Evolutionary conservation across 495 filamentous ascomycete species (phyloP).

Genomic region (Immersiella caudata): DNA sequence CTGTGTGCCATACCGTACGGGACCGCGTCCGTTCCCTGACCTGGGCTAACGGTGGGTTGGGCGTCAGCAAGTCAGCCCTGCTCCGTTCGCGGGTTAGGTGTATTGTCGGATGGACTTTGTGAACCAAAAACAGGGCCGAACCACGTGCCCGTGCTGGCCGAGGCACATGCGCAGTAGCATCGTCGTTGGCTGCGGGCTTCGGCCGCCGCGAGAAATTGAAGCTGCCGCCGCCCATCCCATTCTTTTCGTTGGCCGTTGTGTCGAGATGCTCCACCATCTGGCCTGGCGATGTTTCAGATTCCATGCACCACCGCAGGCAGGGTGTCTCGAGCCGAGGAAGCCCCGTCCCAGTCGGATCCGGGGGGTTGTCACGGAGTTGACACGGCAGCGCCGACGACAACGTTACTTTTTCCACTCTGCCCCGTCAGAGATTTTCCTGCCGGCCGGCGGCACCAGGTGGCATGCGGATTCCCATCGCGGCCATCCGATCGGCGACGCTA

Average conservation of each 20-base stretch:
- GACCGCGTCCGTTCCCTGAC: background rate
- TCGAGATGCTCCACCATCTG: background rate
- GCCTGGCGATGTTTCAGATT: background rate
- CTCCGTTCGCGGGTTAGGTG: constrained; percentile 12
- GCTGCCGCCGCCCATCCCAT: background rate
- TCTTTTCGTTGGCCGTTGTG: background rate
- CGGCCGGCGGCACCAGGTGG: constrained; percentile 29
- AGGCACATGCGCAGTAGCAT: too few species aligned
- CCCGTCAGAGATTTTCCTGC: constrained; percentile 35
- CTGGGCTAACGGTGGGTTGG: too few species aligned
- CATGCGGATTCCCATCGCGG: constrained; percentile 38
- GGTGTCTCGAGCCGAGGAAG: background rate
- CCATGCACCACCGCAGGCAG: background rate
- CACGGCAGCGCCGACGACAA: background rate
- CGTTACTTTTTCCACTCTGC: background rate
- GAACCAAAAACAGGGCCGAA: background rate
- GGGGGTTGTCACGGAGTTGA: background rate
- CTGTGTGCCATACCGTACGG: constrained; percentile 7
- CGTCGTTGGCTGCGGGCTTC: background rate
- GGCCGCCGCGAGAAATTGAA: constrained; percentile 1
- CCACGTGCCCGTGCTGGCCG: background rate
- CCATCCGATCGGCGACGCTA: constrained; percentile 25
- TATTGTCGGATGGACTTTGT: background rate
- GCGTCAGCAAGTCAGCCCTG: background rate
- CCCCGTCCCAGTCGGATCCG: background rate